Conservation (phyloP, 176 grass and related monocot genomes). For the Tillandsia leiboldiana region DNA sequence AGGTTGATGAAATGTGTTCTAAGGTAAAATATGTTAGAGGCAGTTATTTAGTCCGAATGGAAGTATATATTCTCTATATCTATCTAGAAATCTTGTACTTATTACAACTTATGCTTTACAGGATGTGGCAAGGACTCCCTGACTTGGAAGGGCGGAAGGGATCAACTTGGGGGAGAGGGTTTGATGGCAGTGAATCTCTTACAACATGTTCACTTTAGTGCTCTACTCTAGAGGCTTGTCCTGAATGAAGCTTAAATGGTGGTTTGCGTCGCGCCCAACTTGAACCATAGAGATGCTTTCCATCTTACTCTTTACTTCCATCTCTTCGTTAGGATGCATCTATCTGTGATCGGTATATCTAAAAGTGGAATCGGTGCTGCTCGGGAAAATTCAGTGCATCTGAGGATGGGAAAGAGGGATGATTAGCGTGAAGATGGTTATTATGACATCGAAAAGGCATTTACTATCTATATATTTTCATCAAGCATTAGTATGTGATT, state of each 20-base stretch:
- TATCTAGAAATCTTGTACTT: too few species aligned
- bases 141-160: too few species aligned
- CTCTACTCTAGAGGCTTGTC: background rate
- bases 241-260: background rate
- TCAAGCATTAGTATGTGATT: too few species aligned
- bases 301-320: background rate
- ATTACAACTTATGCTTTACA: too few species aligned
- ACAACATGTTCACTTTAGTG: background rate
- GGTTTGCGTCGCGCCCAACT: background rate
- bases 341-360: background rate
- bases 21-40: too few species aligned
- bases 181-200: too few species aligned
- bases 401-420: background rate
- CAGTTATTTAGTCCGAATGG: too few species aligned
- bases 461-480: background rate
- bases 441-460: background rate
- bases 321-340: background rate
- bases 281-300: background rate
- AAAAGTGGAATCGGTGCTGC: background rate
- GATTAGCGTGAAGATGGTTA: background rate
- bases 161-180: too few species aligned
- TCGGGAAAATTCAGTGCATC: background rate
- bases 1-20: too few species aligned
- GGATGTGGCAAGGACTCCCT: too few species aligned
- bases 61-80: too few species aligned